Base-by-base conservation (phyloP, 2,329 filamentous ascomycete genomes). In the Monosporascus sp. region DNA sequence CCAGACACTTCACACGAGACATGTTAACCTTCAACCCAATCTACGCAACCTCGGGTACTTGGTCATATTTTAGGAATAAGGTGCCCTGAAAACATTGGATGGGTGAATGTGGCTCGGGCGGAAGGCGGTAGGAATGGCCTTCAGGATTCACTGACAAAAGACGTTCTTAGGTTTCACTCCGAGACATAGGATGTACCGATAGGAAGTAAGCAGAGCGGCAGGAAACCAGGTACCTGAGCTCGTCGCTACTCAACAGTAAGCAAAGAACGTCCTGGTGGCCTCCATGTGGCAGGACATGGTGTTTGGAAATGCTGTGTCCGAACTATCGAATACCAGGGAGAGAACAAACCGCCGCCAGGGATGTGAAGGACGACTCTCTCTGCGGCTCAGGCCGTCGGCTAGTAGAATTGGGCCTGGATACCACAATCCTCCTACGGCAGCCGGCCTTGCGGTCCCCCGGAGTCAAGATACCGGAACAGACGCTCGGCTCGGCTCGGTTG, bases 341-440 rank as follows among this genome's bases (percentile, higher is more conserved):
- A 60, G 48, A 31, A 64, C 60, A 41, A 61, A 3, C 50, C 60
- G 24, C 62, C 59, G 17, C 60, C 58, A 4, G 61, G 58, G 39
- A 63, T 53, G 43, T 62, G 53, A 14, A 63, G 44, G 3, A 58
- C 53, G 1, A 63, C 53, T 14, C 57, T 62, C 36, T n/a, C 55
- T 50, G 6, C 49, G 43, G 3, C 37, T 38, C 1, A 55, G 35
- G 27, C 55, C 46, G 5, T 56, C 7, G 24, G 49, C 41, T 14
- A 14, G 27, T 8, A 35, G 25, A 2, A 54, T 43, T 17, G 56
- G 52, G 20, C 44, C 49, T 9, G 60, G 57, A 49, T 59, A 60
- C 58, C 56, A 61, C 27, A 61, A 20, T 8, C 56, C 57, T 27
- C 56, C 56, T 2, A 60, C 54, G 0, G 53, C 24, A 7, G 50